Evolutionary conservation across 2,329 filamentous ascomycete genomes (phyloP).

Genomic region (Cordyceps javanica): DNA sequence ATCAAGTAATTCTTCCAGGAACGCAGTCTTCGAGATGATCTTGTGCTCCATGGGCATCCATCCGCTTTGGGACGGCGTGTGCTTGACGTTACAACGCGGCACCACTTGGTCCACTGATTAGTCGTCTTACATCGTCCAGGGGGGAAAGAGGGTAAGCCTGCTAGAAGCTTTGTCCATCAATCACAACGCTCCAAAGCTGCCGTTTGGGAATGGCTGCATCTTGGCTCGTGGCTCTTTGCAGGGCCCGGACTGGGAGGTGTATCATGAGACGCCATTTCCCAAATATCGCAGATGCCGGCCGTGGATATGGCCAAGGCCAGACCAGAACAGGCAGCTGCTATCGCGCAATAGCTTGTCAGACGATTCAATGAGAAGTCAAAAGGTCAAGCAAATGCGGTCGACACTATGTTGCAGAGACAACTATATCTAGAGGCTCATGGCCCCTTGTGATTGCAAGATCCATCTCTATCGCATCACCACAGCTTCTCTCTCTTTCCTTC

Average conservation of each 20-base stretch:
- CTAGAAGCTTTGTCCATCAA: constrained; percentile 6
- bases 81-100: background rate
- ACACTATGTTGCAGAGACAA: accelerated
- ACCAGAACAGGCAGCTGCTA: background rate
- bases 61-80: background rate
- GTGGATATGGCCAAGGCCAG: background rate
- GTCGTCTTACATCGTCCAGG: background rate
- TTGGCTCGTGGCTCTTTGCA: background rate
- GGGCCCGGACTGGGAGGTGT: background rate
- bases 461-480: background rate
- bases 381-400: background rate
- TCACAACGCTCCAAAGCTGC: background rate
- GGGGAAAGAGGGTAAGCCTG: background rate
- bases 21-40: background rate
- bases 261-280: background rate
- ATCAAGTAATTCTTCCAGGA: background rate
- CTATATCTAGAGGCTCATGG: constrained; percentile 1
- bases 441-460: background rate
- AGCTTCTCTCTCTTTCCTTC: background rate
- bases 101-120: background rate
- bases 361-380: background rate
- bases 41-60: background rate
- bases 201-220: background rate
- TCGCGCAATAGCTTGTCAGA: background rate
- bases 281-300: background rate